Evolutionary conservation across 2,329 filamentous ascomycete genomes (phyloP), one percentile per base, ranked within the genome.

Genomic region (Alternaria longipes): DNA sequence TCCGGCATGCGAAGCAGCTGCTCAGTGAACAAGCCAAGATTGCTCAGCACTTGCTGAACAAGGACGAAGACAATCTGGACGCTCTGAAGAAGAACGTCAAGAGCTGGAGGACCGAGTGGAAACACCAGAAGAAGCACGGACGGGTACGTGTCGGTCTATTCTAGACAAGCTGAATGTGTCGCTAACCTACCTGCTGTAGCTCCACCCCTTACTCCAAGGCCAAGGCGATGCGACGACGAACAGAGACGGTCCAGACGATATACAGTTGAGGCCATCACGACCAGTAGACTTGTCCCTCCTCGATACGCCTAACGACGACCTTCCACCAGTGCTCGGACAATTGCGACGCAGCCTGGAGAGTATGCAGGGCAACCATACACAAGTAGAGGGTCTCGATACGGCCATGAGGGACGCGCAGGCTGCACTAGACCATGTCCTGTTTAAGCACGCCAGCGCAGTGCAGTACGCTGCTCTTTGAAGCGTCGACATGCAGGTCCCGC

Each of bases 1-100:
- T 86, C 20, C 78, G 89, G 42, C 89, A 92, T 76, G 84, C 87
- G 4, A 85, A 90, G 24, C 84, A 86, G 64, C 78, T 92, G 46
- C 81, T 92, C 32, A 79, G 80, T 55, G 80, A 82, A 28, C 89
- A 91, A 75, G 84, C 86, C 66, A 83, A 82, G 61, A 82, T 82
- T 66, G 84, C 89, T 56, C 84, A 89, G 77, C 56, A 63, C 34
- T 34, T 72, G 14, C 62, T 78, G 22, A 50, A 65, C 12, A 71
- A 66, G 32, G 74, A 78, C 30, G 68, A 77, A 36, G 60, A 73
- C 32, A 64, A 66, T 12, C 47, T 77, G 30, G 68, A 72, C 30
- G 56, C 67, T 56, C 67, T 78, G 65, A 74, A 74, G 59, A 71
- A 54, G 56, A 68, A 76, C 46, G 65, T 65, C 36, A 71, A 69